These are phyloP conservation scores for Cyathus striatus DNA, from an alignment of 768 basidiomycete genomes.

Conservation along the genomic window DNA sequence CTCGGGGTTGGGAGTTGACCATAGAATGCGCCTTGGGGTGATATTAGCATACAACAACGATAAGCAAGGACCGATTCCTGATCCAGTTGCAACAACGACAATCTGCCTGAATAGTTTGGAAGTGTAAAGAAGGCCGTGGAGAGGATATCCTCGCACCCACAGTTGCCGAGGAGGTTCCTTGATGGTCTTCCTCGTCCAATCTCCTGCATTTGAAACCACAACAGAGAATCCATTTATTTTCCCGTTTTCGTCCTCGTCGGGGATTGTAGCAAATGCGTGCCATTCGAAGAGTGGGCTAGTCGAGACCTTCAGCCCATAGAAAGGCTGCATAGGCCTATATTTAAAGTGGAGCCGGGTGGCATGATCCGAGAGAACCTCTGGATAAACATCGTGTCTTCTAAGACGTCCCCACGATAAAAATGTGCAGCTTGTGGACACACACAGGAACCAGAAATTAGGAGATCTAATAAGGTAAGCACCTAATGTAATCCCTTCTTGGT, in stretches of 20 bases:
- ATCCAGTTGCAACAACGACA: conserved; percentile 50
- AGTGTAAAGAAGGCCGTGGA: conserved; percentile 45
- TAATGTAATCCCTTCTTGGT: conserved; percentile 24
- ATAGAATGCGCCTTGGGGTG: conserved; percentile 31
- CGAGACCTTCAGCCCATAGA: conserved; percentile 26
- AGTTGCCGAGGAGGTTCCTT: conserved; percentile 43
- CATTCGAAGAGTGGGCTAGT: conserved; percentile 39
- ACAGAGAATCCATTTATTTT: conserved; percentile 40
- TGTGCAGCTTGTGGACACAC: conserved; percentile 29
- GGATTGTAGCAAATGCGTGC: conserved; percentile 44
- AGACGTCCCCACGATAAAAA: conserved; percentile 49
- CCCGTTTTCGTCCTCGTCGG: conserved; percentile 26
- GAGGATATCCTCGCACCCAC: conserved; percentile 51
- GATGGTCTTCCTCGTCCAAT: conserved; percentile 50
- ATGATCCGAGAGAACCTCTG: conserved; percentile 47
- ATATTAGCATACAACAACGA: conserved; percentile 29
- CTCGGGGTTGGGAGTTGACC: conserved; percentile 36
- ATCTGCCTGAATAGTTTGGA: conserved; percentile 45
- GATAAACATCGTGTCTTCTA: conserved; percentile 38
- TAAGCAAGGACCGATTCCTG: conserved; percentile 45
- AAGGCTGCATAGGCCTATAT: conserved; percentile 32
- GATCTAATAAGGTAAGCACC: conserved; percentile 37
- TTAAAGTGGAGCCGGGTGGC: conserved; percentile 52
- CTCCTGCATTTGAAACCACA: conserved; percentile 51
- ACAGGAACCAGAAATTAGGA: conserved; percentile 44